phyloP scores from a whole-genome alignment of 805 yeast genomes.

The Wickerhamiella sergipiensis region DNA sequence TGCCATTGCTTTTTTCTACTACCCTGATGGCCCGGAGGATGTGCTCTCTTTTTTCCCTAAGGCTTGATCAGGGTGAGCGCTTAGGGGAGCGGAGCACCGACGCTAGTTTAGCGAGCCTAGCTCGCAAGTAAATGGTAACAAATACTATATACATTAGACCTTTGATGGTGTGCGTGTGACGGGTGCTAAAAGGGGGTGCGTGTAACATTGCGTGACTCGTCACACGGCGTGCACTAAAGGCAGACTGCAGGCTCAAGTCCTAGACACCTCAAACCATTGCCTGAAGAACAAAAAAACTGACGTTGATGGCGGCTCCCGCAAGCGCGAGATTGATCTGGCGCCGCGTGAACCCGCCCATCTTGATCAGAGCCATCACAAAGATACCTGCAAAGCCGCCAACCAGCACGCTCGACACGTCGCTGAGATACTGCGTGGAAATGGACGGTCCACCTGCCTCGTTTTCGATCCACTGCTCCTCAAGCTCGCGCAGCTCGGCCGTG shows the following conservation, averaged over 20 bases:
- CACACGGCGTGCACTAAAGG: too few relatives aligned
- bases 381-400: slow-evolving; percentile 70
- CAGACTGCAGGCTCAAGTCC: too few relatives aligned
- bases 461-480: slow-evolving; percentile 85
- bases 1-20: slow-evolving; percentile 79
- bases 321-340: slow-evolving; percentile 55
- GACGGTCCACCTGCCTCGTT: slow-evolving; percentile 43
- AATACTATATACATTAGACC: slow-evolving; percentile 13
- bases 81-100: too few relatives aligned
- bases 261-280: slow-evolving; percentile 10
- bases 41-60: neutral
- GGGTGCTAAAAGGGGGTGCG: too few relatives aligned
- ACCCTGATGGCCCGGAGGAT: slow-evolving; percentile 35
- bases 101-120: too few relatives aligned
- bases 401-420: slow-evolving; percentile 52
- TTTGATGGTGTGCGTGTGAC: too few relatives aligned
- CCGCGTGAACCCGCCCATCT: slow-evolving; percentile 39
- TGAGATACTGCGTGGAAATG: slow-evolving; percentile 41
- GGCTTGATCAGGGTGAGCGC: too few relatives aligned
- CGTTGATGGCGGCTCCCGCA: slow-evolving; percentile 57
- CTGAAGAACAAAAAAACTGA: slow-evolving; percentile 49
- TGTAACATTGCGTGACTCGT: too few relatives aligned
- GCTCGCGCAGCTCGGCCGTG: slow-evolving; percentile 17
- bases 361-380: slow-evolving; percentile 47
- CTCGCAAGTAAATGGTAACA: too few relatives aligned